phyloP scores from a whole-genome alignment of 1,284 basidiomycete genomes.

The Sporisorium iseilematis-ciliati region DNA sequence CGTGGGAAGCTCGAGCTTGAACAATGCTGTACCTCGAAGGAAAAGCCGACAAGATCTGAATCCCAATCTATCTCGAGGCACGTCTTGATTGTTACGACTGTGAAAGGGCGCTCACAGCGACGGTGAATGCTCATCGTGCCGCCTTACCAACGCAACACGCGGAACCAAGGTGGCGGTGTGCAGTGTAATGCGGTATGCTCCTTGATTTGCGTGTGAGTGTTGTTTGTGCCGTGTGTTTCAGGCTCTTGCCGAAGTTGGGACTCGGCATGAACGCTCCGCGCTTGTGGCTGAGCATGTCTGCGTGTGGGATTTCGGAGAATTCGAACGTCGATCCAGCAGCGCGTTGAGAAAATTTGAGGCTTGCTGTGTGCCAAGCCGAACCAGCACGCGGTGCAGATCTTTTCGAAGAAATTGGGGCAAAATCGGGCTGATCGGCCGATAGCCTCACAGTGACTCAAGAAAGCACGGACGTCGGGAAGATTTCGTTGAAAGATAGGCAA shows the following conservation, averaged over 20 bases:
- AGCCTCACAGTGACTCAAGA: background rate
- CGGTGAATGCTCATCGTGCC: background rate
- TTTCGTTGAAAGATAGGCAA: background rate
- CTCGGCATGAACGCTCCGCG: background rate
- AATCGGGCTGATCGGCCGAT: conserved; percentile 2
- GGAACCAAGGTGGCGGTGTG: no score
- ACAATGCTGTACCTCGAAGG: no score
- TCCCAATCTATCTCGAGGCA: no score
- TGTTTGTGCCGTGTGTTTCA: background rate
- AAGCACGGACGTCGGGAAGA: conserved; percentile 1
- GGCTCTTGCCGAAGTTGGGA: conserved; percentile 2
- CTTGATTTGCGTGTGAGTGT: background rate
- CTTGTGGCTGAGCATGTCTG: background rate
- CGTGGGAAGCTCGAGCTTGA: background rate
- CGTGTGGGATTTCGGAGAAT: no score
- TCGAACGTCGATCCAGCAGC: background rate
- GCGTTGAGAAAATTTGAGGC: no score
- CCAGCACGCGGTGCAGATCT: conserved; percentile 15
- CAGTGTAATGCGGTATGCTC: no score
- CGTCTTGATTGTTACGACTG: no score
- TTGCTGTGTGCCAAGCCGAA: background rate
- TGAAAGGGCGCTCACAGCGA: no score
- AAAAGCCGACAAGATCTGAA: no score
- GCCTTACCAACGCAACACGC: no score
- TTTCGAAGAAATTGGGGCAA: background rate